Percentiles rank a stretch among this genome's conserved stretches.
Conservation (phyloP, 495 filamentous ascomycete genomes). For the Aspergillus baeticus region DNA sequence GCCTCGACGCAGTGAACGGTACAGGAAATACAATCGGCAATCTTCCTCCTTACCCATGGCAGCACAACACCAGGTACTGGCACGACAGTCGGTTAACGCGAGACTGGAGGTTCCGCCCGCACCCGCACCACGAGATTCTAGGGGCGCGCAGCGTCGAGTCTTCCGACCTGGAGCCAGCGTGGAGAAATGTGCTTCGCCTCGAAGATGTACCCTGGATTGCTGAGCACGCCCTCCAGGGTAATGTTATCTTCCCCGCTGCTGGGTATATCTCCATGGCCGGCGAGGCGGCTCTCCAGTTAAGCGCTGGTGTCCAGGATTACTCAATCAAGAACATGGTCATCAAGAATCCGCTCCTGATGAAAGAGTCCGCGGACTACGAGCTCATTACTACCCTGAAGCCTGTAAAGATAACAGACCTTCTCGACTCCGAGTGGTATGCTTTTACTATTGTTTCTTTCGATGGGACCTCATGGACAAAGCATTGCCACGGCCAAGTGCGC, state of each 20-base stretch:
- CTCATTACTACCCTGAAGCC: constrained; percentile 36
- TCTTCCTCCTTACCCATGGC: constrained; percentile 51
- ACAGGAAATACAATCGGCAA: constrained; percentile 28
- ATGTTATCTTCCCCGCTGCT: constrained; percentile 45
- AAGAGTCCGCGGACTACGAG: constrained; percentile 18
- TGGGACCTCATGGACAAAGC: constrained; percentile 34
- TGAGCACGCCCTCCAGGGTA: constrained; percentile 37
- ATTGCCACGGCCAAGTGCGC: constrained; percentile 39
- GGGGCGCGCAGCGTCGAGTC: constrained; percentile 37
- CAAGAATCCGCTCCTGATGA: constrained; percentile 28
- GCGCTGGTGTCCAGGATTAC: background rate
- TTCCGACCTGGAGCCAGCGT: constrained; percentile 38
- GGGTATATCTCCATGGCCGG: constrained; percentile 46
- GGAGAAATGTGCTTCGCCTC: constrained; percentile 44
- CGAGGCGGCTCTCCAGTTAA: constrained; percentile 40
- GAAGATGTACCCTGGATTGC: constrained; percentile 45
- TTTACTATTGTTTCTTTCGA: constrained; percentile 43
- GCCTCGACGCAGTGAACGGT: constrained; percentile 28
- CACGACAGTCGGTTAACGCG: constrained; percentile 39
- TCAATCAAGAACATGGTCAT: constrained; percentile 15
- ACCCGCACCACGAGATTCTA: constrained; percentile 42
- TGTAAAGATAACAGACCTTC: constrained; percentile 25
- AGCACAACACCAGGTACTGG: constrained; percentile 42
- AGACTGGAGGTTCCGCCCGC: constrained; percentile 44
- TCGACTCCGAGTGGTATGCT: constrained; percentile 41